Percentiles rank a stretch among this genome's conserved stretches.
Conservation (phyloP, 768 basidiomycete genomes). For the Lepiota brunneoincarnata region DNA sequence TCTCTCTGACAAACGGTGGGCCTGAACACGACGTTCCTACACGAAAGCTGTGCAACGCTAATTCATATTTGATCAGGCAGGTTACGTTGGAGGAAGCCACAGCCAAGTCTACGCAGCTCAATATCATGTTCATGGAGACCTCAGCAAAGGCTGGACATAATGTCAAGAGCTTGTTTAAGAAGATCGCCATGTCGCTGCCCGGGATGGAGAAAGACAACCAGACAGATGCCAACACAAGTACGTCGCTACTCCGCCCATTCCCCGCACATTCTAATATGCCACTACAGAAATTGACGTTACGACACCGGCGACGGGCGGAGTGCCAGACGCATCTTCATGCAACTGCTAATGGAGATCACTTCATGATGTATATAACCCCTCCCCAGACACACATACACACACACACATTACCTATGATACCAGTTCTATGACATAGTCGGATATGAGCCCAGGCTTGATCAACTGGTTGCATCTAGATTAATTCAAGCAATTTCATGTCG, state of each 20-base stretch:
- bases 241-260: slow-evolving; percentile 18
- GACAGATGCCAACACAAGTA: slow-evolving; percentile 54
- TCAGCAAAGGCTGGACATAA: slow-evolving; percentile 99
- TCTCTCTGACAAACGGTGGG: slow-evolving; percentile 95
- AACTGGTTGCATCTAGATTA: slow-evolving; percentile 13
- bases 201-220: slow-evolving; percentile 88
- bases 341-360: slow-evolving; percentile 52
- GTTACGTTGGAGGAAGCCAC: slow-evolving; percentile 99
- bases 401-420: slow-evolving; percentile 19
- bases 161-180: slow-evolving; percentile 98
- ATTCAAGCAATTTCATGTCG: slow-evolving; percentile 1
- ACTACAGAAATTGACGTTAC: slow-evolving; percentile 88
- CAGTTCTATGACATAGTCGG: slow-evolving; percentile 13
- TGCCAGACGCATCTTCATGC: slow-evolving; percentile 88
- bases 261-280: slow-evolving; percentile 9
- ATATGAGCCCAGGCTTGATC: slow-evolving; percentile 9
- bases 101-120: slow-evolving; percentile 82
- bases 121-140: slow-evolving; percentile 99
- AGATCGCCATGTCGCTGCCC: slow-evolving; percentile 97
- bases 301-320: slow-evolving; percentile 57
- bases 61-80: slow-evolving; percentile 56
- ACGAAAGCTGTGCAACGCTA: background rate
- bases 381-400: background rate
- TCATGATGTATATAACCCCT: slow-evolving; percentile 5
- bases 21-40: slow-evolving; percentile 12